These are phyloP conservation scores for Hypomontagnella submonticulosa DNA, from an alignment of 495 filamentous ascomycete genomes.

Conservation along the genomic window DNA sequence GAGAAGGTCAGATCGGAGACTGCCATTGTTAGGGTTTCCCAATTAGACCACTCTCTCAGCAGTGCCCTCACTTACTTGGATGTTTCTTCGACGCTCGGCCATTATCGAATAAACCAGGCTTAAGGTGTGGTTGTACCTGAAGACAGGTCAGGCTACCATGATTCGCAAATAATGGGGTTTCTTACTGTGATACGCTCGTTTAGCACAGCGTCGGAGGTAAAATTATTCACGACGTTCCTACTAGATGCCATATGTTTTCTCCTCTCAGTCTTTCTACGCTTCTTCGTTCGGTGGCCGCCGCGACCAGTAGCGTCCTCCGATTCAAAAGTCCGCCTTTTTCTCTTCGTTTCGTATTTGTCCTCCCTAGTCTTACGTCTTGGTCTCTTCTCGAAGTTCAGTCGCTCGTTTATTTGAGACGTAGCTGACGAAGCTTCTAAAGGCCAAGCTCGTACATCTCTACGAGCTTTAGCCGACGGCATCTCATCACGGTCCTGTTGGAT, in stretches of 20 bases:
- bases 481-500: constrained; percentile 16
- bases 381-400: constrained; percentile 63
- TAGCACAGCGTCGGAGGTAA: constrained; percentile 71
- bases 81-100: constrained; percentile 70
- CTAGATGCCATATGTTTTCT: constrained; percentile 49
- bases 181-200: constrained; percentile 72
- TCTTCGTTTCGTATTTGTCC: constrained; percentile 64
- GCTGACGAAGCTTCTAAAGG: constrained; percentile 30
- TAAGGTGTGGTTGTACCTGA: constrained; percentile 66
- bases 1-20: constrained; percentile 75
- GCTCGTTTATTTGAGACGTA: constrained; percentile 18
- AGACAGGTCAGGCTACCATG: constrained; percentile 40
- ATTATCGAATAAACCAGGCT: constrained; percentile 75
- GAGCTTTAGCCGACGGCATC: constrained; percentile 2
- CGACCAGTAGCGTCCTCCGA: constrained; percentile 42
- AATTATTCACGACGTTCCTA: constrained; percentile 68
- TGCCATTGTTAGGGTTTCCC: constrained; percentile 44
- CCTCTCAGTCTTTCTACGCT: constrained; percentile 50
- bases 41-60: constrained; percentile 22
- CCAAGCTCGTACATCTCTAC: constrained; percentile 17
- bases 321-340: constrained; percentile 52
- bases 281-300: constrained; percentile 44
- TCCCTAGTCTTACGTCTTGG: constrained; percentile 70
- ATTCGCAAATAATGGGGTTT: not conserved
- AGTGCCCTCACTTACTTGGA: constrained; percentile 57